These are phyloP conservation scores for Botrytis medusae DNA, from an alignment of 2,329 filamentous ascomycete genomes.

Conservation along the genomic window DNA sequence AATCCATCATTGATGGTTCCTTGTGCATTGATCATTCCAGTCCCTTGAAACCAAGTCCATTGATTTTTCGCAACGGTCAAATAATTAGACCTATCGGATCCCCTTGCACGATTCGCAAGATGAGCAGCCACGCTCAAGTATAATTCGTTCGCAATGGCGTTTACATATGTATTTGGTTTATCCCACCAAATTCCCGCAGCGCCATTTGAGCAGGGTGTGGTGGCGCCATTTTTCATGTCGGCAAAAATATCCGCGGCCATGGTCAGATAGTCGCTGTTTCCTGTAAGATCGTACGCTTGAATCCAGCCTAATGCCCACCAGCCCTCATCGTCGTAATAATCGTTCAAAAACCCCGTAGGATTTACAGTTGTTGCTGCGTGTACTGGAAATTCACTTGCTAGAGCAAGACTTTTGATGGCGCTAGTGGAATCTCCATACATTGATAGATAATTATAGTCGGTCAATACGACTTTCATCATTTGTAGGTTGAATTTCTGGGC, in stretches of 20 bases:
- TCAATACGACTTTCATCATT: constrained; percentile 32
- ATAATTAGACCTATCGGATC: constrained; percentile 52
- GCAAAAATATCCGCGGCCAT: constrained; percentile 54
- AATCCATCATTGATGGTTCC: constrained; percentile 56
- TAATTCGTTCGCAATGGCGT: constrained; percentile 58
- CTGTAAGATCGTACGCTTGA: constrained; percentile 55
- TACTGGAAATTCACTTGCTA: neutral
- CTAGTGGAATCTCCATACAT: constrained; percentile 19
- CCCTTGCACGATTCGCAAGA: constrained; percentile 54
- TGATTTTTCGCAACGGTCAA: constrained; percentile 53
- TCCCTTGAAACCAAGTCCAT: constrained; percentile 52
- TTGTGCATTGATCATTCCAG: constrained; percentile 49
- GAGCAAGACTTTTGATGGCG: neutral
- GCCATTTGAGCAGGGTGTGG: constrained; percentile 47
- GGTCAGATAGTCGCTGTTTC: constrained; percentile 51
- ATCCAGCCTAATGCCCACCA: constrained; percentile 66
- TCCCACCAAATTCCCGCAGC: constrained; percentile 54
- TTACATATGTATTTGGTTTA: constrained; percentile 53
- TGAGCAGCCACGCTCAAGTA: constrained; percentile 55
- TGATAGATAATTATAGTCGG: constrained; percentile 31
- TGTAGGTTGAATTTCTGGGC: constrained; percentile 35
- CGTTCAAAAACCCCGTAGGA: constrained; percentile 49
- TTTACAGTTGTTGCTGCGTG: constrained; percentile 17
- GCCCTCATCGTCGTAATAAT: constrained; percentile 60
- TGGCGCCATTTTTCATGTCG: constrained; percentile 54